These are phyloP conservation scores for Xylaria palmicola DNA, from an alignment of 495 filamentous ascomycete species.

Conservation along the genomic window DNA sequence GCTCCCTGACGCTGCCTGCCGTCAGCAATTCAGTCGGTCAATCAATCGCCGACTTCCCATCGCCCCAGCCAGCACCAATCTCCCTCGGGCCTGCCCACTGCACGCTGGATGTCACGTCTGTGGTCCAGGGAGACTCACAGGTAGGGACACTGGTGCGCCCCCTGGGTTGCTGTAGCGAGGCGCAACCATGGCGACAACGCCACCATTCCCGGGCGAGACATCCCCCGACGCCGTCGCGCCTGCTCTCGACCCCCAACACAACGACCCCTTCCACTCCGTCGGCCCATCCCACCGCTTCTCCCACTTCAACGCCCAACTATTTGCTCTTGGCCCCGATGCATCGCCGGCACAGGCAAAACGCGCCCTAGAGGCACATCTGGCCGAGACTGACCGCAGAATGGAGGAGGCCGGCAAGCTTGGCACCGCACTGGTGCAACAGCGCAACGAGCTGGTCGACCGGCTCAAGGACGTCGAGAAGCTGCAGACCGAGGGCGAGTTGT, in stretches of 20 bases:
- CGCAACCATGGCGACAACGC: slow-evolving; percentile 28
- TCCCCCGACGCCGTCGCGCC: slow-evolving; percentile 16
- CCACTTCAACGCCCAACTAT: slow-evolving; percentile 73
- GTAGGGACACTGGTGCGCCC: too few relatives aligned
- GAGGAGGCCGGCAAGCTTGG: slow-evolving; percentile 89
- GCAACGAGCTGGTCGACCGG: slow-evolving; percentile 73
- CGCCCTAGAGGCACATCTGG: slow-evolving; percentile 85
- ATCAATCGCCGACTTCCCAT: not conserved
- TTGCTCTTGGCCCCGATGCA: slow-evolving; percentile 69
- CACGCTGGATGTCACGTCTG: slow-evolving; percentile 29
- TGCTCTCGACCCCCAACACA: slow-evolving; percentile 20
- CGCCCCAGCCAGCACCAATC: not conserved
- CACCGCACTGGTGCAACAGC: slow-evolving; percentile 79
- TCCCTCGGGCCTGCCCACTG: slow-evolving; percentile 20
- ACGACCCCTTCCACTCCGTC: slow-evolving; percentile 49
- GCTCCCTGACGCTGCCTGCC: not conserved
- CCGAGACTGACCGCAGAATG: slow-evolving; percentile 85
- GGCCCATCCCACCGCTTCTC: slow-evolving; percentile 66
- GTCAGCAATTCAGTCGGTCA: too few relatives aligned
- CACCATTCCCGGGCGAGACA: slow-evolving; percentile 8
- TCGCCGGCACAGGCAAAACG: slow-evolving; percentile 86
- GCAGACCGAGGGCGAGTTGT: slow-evolving; percentile 77
- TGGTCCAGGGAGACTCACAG: slow-evolving; percentile 27
- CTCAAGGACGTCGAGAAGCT: slow-evolving; percentile 81
- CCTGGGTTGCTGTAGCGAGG: slow-evolving; percentile 21